phyloP scores from a whole-genome alignment of 805 yeast genomes.

The Grigorovia jiainica region DNA sequence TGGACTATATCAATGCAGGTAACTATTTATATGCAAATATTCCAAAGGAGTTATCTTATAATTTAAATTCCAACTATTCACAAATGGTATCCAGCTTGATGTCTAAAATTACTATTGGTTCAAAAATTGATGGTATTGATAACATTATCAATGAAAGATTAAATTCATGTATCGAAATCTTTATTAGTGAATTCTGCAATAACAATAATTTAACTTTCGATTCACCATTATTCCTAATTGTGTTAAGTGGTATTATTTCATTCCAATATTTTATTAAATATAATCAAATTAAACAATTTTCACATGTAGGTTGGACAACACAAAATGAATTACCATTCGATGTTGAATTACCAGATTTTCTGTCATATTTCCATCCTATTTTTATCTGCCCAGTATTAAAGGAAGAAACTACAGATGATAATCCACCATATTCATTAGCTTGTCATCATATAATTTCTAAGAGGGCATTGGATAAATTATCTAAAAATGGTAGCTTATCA shows the following conservation, averaged over 20 bases:
- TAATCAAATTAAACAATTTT: constrained; percentile 25
- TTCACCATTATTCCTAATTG: constrained; percentile 42
- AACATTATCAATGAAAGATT: constrained; percentile 17
- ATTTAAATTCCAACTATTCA: constrained; percentile 13
- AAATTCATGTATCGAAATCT: constrained; percentile 22
- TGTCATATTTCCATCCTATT: constrained; percentile 49
- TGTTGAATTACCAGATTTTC: constrained; percentile 41
- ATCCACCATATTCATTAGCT: constrained; percentile 55
- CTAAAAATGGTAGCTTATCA: constrained; percentile 32
- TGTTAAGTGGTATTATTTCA: constrained; percentile 44
- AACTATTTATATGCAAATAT: constrained; percentile 29
- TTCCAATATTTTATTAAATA: constrained; percentile 45
- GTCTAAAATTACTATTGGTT: constrained; percentile 26
- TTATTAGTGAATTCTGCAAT: constrained; percentile 43
- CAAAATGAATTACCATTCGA: constrained; percentile 55
- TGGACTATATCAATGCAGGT: constrained; percentile 24
- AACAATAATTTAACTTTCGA: constrained; percentile 40
- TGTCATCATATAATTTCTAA: constrained; percentile 57
- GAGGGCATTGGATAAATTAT: constrained; percentile 41
- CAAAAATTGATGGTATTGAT: constrained; percentile 13
- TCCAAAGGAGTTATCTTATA: constrained; percentile 30
- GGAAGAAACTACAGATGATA: constrained; percentile 50
- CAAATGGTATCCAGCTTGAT: constrained; percentile 34
- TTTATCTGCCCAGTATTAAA: constrained; percentile 66
- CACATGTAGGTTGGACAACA: constrained; percentile 42